Evolutionary conservation across 805 yeast genomes (phyloP).

Genomic region (Kuraishia borneana): DNA sequence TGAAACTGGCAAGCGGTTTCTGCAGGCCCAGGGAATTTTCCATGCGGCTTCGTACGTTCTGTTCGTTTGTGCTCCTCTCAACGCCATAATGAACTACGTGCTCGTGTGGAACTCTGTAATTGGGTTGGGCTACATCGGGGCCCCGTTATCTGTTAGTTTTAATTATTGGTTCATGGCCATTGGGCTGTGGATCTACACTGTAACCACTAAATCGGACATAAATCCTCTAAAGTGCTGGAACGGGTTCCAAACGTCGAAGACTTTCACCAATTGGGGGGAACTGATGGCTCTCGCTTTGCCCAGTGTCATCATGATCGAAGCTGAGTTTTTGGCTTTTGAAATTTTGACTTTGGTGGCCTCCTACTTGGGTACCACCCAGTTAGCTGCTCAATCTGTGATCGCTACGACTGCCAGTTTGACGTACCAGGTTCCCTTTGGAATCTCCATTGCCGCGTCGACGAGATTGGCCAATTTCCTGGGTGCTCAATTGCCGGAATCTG

Average conservation of each 20-base stretch:
- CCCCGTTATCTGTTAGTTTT: conserved; percentile 47
- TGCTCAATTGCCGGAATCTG: conserved; percentile 20
- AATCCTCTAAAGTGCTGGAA: conserved; percentile 42
- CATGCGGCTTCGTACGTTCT: conserved; percentile 45
- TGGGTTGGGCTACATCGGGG: conserved; percentile 47
- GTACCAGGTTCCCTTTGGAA: conserved; percentile 47
- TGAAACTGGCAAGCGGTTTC: conserved; percentile 43
- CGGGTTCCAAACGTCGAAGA: conserved; percentile 25
- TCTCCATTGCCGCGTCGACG: conserved; percentile 47
- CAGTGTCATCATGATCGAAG: conserved; percentile 47
- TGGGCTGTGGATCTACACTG: conserved; percentile 27
- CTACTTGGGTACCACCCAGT: conserved; percentile 37
- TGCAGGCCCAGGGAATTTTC: conserved; percentile 49
- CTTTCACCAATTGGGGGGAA: conserved; percentile 34
- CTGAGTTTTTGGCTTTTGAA: conserved; percentile 50
- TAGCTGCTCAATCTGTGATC: conserved; percentile 42
- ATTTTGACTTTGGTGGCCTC: conserved; percentile 43
- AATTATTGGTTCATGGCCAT: conserved; percentile 47
- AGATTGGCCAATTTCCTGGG: conserved; percentile 48
- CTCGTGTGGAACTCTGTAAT: conserved; percentile 30
- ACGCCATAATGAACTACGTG: conserved; percentile 31
- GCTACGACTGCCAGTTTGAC: conserved; percentile 33
- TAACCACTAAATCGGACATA: conserved; percentile 22
- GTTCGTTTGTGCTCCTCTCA: conserved; percentile 42
- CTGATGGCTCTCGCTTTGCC: conserved; percentile 37